These are phyloP conservation scores for Ogataea siamensis DNA, from an alignment of 805 yeast genomes.

Conservation along the genomic window DNA sequence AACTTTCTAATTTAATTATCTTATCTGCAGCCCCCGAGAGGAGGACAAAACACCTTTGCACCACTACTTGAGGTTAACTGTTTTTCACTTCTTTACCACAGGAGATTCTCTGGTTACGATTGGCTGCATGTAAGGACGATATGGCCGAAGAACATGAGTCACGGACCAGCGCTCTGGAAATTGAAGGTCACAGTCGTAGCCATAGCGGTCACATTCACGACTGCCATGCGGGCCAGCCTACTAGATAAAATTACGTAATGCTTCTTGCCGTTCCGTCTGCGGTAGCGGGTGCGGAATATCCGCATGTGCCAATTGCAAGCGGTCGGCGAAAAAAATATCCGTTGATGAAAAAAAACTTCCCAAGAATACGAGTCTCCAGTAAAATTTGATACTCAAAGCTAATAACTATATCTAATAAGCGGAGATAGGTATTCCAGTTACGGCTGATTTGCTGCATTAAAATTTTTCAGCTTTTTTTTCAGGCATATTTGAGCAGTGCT, in stretches of 20 bases:
- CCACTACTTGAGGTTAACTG: neutral
- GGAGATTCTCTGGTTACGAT: conserved; percentile 1
- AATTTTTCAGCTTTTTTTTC: conserved; percentile 8
- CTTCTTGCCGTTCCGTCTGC: neutral
- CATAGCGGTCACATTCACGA: too few species aligned
- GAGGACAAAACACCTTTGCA: conserved; percentile 7
- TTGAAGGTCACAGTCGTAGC: neutral
- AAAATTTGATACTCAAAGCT: neutral
- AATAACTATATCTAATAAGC: neutral
- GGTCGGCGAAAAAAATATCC: neutral
- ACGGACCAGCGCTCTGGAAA: neutral
- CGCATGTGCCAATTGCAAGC: neutral
- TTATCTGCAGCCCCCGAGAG: conserved; percentile 6
- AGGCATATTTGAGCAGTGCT: conserved; percentile 6
- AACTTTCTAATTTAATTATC: conserved; percentile 4
- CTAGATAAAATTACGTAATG: neutral
- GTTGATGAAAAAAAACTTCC: neutral
- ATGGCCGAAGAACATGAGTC: conserved; percentile 6
- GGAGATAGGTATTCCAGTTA: conserved; percentile 2
- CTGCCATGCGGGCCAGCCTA: too few species aligned
- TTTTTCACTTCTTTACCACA: neutral
- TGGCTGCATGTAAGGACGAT: conserved; percentile 8
- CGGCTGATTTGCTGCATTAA: conserved; percentile 6
- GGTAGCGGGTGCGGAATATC: conserved; percentile 1
- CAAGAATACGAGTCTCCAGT: neutral